Base-by-base conservation (phyloP, 2,329 filamentous ascomycete species). In the Aureobasidium sp. region DNA sequence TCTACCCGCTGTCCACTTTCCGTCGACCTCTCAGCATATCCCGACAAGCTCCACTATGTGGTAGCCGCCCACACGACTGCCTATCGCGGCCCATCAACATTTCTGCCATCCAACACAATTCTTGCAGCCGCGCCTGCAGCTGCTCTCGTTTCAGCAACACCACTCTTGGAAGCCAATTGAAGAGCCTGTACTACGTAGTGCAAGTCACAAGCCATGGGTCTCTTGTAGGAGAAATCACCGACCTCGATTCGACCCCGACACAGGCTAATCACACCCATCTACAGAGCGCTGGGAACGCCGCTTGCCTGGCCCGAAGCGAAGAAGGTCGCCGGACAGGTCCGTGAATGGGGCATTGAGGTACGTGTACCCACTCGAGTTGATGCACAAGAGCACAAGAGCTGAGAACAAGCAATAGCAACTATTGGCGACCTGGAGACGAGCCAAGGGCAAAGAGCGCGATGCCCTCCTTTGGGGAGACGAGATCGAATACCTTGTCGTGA, bases 271-370 rank as follows among this genome's bases (percentile, higher is more conserved):
- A 37, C 57, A 50, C 39, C 39, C 27, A 25, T 16, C 27, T 57
- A 37, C 71, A 96, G 92, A 78, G 93, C 92, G 67, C 79, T 96
- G 69, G 94, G 94, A 72, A 99, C 94, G 64, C 91, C 94, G 64
- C 81, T 99, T 70, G 90, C 95, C 73, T 99, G 94, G 94, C 88
- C 91, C 57, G 90, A 97, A 71, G 92, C 93, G 68, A 93, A 95
- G 78, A 85, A 91, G 74, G 86, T 88, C 68, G 93, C 94, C 60
- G 80, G 85, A 68, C 87, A 95, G 75, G 94, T 99, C 64, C 85
- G 94, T 67, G 86, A 91, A 81, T 97, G 94, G 91, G 94, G 94
- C 57, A 97, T 97, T 72, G 88, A 95, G 87, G 93, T 96, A 82
- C 29, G 45, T 55, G 37, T 32, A 37, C 44, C 41, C 36, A 48